A percentile compares a stretch with the other conserved stretches of the same genome.
Conservation (phyloP, 352 stramenopile species). For the Pythium phragmitis region DNA sequence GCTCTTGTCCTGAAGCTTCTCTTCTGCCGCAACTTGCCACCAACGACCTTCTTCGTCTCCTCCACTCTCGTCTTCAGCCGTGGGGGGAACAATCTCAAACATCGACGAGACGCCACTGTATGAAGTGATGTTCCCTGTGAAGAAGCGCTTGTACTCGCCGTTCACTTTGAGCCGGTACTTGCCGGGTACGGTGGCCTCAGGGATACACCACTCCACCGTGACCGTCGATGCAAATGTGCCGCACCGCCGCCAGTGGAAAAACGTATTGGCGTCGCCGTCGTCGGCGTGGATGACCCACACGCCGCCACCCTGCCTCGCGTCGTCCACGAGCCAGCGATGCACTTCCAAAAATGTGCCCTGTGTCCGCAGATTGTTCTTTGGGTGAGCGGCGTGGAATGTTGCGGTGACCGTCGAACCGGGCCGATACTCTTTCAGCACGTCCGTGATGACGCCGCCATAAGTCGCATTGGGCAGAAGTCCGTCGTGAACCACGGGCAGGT, state of each 20-base stretch:
- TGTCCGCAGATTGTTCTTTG: constrained; percentile 79
- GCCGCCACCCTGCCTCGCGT: constrained; percentile 32
- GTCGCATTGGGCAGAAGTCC: constrained; percentile 37
- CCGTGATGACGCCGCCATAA: constrained; percentile 58
- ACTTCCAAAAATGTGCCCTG: constrained; percentile 81
- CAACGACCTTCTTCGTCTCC: neutral
- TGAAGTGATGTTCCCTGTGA: constrained; percentile 39
- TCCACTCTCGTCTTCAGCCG: constrained; percentile 4
- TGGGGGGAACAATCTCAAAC: constrained; percentile 43
- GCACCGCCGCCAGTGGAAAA: constrained; percentile 71
- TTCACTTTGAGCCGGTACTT: constrained; percentile 82
- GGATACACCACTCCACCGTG: constrained; percentile 72
- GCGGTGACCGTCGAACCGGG: constrained; percentile 52
- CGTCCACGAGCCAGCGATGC: constrained; percentile 60
- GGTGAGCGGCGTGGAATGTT: constrained; percentile 72
- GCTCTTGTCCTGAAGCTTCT: neutral
- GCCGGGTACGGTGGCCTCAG: constrained; percentile 39
- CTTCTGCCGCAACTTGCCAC: neutral
- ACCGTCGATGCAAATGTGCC: constrained; percentile 69
- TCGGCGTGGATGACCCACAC: constrained; percentile 75
- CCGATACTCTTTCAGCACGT: constrained; percentile 43
- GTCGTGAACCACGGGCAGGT: constrained; percentile 74
- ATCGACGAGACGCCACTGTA: constrained; percentile 63
- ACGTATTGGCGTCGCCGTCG: constrained; percentile 71
- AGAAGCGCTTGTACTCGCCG: constrained; percentile 72